These are phyloP conservation scores for Leptodermis oblonga DNA, from an alignment of 257 asterid genomes.

Conservation along the genomic window DNA sequence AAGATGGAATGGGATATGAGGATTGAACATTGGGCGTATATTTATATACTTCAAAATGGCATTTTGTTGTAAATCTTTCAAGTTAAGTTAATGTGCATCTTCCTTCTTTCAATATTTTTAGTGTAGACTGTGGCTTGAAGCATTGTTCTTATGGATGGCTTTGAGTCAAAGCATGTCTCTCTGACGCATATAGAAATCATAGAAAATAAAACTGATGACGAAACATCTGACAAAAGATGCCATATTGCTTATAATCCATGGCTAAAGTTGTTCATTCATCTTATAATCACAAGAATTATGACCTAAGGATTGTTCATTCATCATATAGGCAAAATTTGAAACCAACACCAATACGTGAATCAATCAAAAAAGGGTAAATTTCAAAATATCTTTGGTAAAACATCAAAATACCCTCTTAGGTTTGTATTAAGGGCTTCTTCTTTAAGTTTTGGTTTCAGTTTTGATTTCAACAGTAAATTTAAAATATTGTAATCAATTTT, in stretches of 20 bases:
- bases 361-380: background rate
- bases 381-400: too few species aligned
- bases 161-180: slow-evolving; percentile 40
- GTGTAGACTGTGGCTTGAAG: slow-evolving; percentile 51
- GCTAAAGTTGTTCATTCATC: too few species aligned
- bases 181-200: background rate
- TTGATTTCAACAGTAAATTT: too few species aligned
- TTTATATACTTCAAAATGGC: slow-evolving; percentile 21
- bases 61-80: slow-evolving; percentile 28
- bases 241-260: slow-evolving; percentile 9
- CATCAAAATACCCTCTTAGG: too few species aligned
- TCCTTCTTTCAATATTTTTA: slow-evolving; percentile 2
- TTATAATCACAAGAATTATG: background rate
- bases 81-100: slow-evolving; percentile 23
- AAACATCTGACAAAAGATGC: slow-evolving; percentile 12
- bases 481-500: too few species aligned
- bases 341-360: background rate
- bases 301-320: background rate
- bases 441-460: too few species aligned
- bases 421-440: too few species aligned
- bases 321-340: background rate
- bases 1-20: slow-evolving; percentile 23
- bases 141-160: slow-evolving; percentile 36
- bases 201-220: background rate
- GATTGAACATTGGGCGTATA: slow-evolving; percentile 7